phyloP scores from a whole-genome alignment of 2,329 filamentous ascomycete species.

The Beauveria brongniartii region DNA sequence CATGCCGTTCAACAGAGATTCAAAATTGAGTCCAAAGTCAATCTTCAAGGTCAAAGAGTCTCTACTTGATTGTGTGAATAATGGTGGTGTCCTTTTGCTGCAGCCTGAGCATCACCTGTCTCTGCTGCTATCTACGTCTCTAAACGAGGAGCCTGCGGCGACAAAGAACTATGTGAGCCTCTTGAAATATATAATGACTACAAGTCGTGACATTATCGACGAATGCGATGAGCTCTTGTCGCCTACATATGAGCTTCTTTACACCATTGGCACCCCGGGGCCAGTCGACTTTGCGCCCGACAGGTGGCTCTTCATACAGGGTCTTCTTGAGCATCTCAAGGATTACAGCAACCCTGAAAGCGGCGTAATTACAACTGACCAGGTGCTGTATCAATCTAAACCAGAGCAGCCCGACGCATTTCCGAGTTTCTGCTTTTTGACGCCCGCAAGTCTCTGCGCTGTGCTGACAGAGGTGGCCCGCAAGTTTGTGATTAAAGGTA shows the following conservation, averaged over 20 bases:
- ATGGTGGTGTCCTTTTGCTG: slow-evolving; percentile 48
- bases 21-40: slow-evolving; percentile 25
- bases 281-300: slow-evolving; percentile 43
- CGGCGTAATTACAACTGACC: fast-evolving
- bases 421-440: neutral
- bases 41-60: slow-evolving; percentile 29
- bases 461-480: slow-evolving; percentile 27
- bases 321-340: neutral
- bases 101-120: slow-evolving; percentile 59
- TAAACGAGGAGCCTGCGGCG: slow-evolving; percentile 19
- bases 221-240: slow-evolving; percentile 59
- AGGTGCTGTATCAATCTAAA: neutral
- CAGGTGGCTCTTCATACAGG: slow-evolving; percentile 49
- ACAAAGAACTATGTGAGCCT: slow-evolving; percentile 29
- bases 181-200: slow-evolving; percentile 35
- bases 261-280: slow-evolving; percentile 48
- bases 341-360: neutral
- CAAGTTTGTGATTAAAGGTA: slow-evolving; percentile 20
- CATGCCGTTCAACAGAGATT: slow-evolving; percentile 49
- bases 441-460: neutral
- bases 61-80: slow-evolving; percentile 37
- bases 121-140: slow-evolving; percentile 49
- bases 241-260: slow-evolving; percentile 53
- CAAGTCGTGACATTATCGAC: slow-evolving; percentile 50
- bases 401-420: neutral